phyloP scores from a whole-genome alignment of 2,329 filamentous ascomycete genomes.

The Fusarium drepaniforme region DNA sequence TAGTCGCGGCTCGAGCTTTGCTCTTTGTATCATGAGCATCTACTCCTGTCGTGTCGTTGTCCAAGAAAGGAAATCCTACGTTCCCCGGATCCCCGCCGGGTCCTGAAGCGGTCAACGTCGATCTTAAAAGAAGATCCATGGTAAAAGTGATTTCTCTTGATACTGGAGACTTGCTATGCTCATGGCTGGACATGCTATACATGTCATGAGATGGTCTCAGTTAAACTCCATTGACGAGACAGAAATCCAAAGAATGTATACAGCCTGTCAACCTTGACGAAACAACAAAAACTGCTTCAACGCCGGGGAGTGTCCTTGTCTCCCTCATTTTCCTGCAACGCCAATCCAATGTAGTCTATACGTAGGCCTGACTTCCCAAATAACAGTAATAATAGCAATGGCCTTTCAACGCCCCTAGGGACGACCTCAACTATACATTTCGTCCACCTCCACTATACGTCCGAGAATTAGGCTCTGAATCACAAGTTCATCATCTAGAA shows the following conservation, averaged over 20 bases:
- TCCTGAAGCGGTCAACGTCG: neutral
- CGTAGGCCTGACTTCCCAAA: slow-evolving; percentile 7
- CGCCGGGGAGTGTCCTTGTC: slow-evolving; percentile 1
- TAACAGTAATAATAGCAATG: slow-evolving; percentile 29
- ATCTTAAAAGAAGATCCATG: neutral
- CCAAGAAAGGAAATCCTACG: neutral
- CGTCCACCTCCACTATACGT: slow-evolving; percentile 75
- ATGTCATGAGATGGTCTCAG: neutral
- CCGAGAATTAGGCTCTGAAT: slow-evolving; percentile 94
- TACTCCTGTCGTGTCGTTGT: neutral
- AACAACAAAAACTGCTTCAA: slow-evolving; percentile 13
- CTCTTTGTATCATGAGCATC: neutral
- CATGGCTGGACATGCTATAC: neutral
- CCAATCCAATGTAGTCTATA: slow-evolving; percentile 20
- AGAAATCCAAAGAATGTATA: neutral
- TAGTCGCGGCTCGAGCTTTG: neutral
- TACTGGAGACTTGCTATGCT: neutral
- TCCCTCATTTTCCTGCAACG: slow-evolving; percentile 22
- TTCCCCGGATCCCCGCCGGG: neutral
- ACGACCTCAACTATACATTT: slow-evolving; percentile 45
- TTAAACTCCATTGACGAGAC: neutral
- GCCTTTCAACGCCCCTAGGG: slow-evolving; percentile 32
- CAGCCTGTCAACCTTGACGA: neutral
- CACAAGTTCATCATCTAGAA: slow-evolving; percentile 87
- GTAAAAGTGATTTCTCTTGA: neutral